A percentile compares a stretch with the other conserved stretches of the same genome.
phyloP scores from a whole-genome alignment of 495 filamentous ascomycete species.

The Extremus antarcticus region DNA sequence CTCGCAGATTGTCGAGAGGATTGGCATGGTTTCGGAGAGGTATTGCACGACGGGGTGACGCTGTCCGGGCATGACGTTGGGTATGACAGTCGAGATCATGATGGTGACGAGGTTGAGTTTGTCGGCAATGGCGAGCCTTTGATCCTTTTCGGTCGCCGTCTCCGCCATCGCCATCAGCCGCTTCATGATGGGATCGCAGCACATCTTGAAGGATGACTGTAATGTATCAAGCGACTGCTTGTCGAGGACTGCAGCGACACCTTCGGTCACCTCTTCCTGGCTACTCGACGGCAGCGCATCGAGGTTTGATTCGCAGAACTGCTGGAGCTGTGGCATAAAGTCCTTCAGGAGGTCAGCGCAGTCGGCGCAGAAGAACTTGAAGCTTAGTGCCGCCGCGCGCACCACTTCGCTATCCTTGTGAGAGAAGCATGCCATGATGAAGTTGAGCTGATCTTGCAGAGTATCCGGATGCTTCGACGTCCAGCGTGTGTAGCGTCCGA shows the following conservation, averaged over 20 bases:
- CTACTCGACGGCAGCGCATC: conserved; percentile 73
- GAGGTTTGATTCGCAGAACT: conserved; percentile 80
- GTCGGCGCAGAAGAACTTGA: conserved; percentile 94
- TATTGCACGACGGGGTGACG: conserved; percentile 92
- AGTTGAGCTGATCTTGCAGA: conserved; percentile 81
- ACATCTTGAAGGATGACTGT: conserved; percentile 75
- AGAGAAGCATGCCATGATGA: conserved; percentile 83
- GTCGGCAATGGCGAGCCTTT: conserved; percentile 79
- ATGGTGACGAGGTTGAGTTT: conserved; percentile 84
- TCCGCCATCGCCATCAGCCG: conserved; percentile 81
- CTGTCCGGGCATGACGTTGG: conserved; percentile 57
- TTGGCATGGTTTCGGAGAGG: conserved; percentile 82
- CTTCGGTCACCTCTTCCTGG: conserved; percentile 92
- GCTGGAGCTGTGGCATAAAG: conserved; percentile 72
- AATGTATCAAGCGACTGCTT: conserved; percentile 71
- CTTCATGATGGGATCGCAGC: conserved; percentile 83
- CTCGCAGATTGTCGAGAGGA: conserved; percentile 71
- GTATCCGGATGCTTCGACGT: conserved; percentile 88
- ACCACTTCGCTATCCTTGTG: conserved; percentile 77
- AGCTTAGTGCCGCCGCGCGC: conserved; percentile 79
- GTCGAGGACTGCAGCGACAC: conserved; percentile 80
- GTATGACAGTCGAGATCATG: conserved; percentile 70
- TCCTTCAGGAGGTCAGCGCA: conserved; percentile 74
- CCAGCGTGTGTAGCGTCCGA: conserved; percentile 96
- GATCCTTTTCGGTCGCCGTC: conserved; percentile 65